Base-by-base conservation (phyloP, 768 basidiomycete species). In the Suillus subaureus region DNA sequence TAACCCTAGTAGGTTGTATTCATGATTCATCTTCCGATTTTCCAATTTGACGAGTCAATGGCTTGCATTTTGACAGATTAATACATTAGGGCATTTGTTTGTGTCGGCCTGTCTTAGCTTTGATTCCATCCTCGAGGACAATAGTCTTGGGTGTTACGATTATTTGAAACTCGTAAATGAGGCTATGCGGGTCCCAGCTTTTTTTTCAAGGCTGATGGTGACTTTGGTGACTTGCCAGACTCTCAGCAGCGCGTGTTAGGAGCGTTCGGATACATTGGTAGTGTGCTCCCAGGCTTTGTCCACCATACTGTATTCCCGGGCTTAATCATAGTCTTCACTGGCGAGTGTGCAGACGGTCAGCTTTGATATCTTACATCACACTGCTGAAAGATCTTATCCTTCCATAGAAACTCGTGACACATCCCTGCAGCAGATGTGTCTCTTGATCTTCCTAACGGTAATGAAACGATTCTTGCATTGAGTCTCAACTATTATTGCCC, bases 41-140 rank as follows among this genome's bases (percentile, higher is more conserved):
- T 54, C 16, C 18, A 28, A 21, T 54, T 2, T 21, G 52, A 31
- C 18, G 11, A 54, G 18, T 21, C 26, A 16, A 54, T 33, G 9
- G 6, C 31, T 33, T 35, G 31, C 11, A n/a, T 55, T 55, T 55
- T 12, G 54, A 55, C 54, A 33, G 54, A 33, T 55, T 12, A 4
- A n/a, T 54, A 33, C 33, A 55, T 55, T 55, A 37, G 54, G 33
- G 12, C 54, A 55, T 55, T 33, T 55, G 33, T 55, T 55, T 55
- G 33, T 55, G 33, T 55, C 31, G 28, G 9, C 26, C 54, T 13
- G 11, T 54, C 52, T 21, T 54, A 16, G 51, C 51, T 8, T 16
- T 18, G 31, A 55, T 55, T 55, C 31, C 21, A 55, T n/a, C 39
- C 39, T 40, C 54, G 6, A 55, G 21, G 21, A 55, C 54, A 35